These are phyloP conservation scores for Teunomyces cretensis DNA, from an alignment of 805 yeast species.

Conservation along the genomic window DNA sequence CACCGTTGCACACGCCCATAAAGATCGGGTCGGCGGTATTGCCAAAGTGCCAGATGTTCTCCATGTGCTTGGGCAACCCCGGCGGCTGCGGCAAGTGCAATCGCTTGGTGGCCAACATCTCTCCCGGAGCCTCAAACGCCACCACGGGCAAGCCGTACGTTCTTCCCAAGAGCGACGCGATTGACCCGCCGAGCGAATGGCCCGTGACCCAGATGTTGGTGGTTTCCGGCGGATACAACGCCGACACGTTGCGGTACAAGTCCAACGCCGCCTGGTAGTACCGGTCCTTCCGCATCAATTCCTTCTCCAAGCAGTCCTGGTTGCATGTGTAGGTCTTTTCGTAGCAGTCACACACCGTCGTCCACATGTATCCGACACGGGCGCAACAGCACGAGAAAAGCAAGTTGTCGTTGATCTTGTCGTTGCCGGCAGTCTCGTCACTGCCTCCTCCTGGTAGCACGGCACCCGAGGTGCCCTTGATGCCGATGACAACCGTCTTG, in stretches of 20 bases:
- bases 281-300: slow-evolving; percentile 68
- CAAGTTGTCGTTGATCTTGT: slow-evolving; percentile 83
- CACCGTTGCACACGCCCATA: slow-evolving; percentile 96
- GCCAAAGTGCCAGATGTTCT: slow-evolving; percentile 92
- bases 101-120: slow-evolving; percentile 75
- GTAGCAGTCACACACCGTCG: slow-evolving; percentile 93
- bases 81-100: slow-evolving; percentile 93
- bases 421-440: slow-evolving; percentile 74
- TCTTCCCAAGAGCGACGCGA: slow-evolving; percentile 77
- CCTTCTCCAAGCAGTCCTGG: slow-evolving; percentile 80
- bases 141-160: slow-evolving; percentile 90
- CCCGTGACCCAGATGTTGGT: slow-evolving; percentile 89
- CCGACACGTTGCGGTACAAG: slow-evolving; percentile 69
- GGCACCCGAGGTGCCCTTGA: slow-evolving; percentile 92
- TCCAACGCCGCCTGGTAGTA: slow-evolving; percentile 80
- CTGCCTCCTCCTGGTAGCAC: slow-evolving; percentile 49
- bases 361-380: slow-evolving; percentile 86
- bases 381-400: slow-evolving; percentile 97
- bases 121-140: slow-evolving; percentile 93
- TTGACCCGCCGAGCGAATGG: slow-evolving; percentile 91
- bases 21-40: slow-evolving; percentile 96
- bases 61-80: slow-evolving; percentile 73
- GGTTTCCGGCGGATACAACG: slow-evolving; percentile 58
- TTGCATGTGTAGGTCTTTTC: slow-evolving; percentile 82
- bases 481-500: slow-evolving; percentile 68